phyloP scores from a whole-genome alignment of 176 grass and related monocot species.

The Elaeis guineensis region DNA sequence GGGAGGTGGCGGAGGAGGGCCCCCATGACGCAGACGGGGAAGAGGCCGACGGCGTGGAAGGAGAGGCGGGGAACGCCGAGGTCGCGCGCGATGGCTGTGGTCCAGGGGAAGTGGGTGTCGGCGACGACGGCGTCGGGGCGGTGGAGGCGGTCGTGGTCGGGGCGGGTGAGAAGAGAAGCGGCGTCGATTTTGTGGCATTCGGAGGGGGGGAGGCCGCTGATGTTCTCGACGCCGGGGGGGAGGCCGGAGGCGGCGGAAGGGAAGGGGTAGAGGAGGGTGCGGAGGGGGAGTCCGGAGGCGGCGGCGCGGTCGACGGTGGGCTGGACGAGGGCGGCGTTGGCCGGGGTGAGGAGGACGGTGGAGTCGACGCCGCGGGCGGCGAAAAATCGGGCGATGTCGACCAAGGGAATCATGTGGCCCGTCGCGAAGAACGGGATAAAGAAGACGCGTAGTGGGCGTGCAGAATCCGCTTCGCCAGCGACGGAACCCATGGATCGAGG shows the following conservation, averaged over 20 bases:
- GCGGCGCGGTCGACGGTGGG: not conserved
- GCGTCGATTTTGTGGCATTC: no score
- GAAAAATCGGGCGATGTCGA: slow-evolving; percentile 4
- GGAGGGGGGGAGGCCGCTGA: not conserved
- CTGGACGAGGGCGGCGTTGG: not conserved
- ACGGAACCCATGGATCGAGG: no score
- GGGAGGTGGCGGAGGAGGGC: not conserved
- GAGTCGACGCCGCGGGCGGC: not conserved
- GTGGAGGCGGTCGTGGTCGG: not conserved
- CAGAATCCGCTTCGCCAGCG: no score
- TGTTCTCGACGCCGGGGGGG: not conserved
- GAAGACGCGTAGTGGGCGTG: not conserved
- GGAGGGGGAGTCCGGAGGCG: not conserved
- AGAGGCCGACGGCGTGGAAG: not conserved
- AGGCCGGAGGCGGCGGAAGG: not conserved
- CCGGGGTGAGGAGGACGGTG: slow-evolving; percentile 2
- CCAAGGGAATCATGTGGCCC: not conserved
- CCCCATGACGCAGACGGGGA: not conserved
- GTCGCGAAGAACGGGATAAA: not conserved
- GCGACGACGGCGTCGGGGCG: slow-evolving; percentile 3
- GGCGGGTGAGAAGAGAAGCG: no score
- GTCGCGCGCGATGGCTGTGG: not conserved
- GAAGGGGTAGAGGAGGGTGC: not conserved
- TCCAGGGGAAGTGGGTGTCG: slow-evolving; percentile 5
- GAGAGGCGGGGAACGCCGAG: not conserved